phyloP scores from a whole-genome alignment of 768 basidiomycete species.

The Mycena haematopus region DNA sequence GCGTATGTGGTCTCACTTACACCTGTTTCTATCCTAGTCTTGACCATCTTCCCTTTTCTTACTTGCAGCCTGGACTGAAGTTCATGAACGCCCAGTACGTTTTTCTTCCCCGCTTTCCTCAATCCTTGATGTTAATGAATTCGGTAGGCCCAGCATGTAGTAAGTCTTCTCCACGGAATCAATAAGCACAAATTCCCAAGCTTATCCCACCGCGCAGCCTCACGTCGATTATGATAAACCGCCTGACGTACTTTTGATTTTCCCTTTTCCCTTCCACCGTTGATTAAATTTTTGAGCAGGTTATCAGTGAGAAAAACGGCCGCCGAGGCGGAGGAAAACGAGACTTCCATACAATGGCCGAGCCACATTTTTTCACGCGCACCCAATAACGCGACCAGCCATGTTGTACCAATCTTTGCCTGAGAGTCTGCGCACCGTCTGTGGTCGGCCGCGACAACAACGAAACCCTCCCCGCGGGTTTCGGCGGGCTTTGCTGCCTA shows the following conservation, averaged over 20 bases:
- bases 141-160: constrained; percentile 34
- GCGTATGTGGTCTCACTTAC: constrained; percentile 28
- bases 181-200: too few relatives aligned
- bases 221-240: constrained; percentile 39
- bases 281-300: too few relatives aligned
- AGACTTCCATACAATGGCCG: constrained; percentile 16
- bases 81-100: constrained; percentile 39
- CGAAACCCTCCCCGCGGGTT: not conserved
- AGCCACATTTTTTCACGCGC: constrained; percentile 3
- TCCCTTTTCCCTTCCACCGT: too few relatives aligned
- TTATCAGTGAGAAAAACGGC: constrained; percentile 34
- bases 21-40: not conserved
- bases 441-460: not conserved
- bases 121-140: not conserved
- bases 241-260: constrained; percentile 27
- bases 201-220: constrained; percentile 27
- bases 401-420: not conserved
- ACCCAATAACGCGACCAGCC: not conserved
- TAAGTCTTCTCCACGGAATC: constrained; percentile 12
- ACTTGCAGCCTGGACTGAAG: constrained; percentile 34
- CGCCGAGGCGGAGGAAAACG: not conserved
- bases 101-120: not conserved
- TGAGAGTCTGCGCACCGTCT: too few relatives aligned
- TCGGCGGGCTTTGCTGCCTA: not conserved
- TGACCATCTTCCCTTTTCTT: not conserved